phyloP scores from a whole-genome alignment of 2,329 filamentous ascomycete species.

The Alternaria incomplexa region DNA sequence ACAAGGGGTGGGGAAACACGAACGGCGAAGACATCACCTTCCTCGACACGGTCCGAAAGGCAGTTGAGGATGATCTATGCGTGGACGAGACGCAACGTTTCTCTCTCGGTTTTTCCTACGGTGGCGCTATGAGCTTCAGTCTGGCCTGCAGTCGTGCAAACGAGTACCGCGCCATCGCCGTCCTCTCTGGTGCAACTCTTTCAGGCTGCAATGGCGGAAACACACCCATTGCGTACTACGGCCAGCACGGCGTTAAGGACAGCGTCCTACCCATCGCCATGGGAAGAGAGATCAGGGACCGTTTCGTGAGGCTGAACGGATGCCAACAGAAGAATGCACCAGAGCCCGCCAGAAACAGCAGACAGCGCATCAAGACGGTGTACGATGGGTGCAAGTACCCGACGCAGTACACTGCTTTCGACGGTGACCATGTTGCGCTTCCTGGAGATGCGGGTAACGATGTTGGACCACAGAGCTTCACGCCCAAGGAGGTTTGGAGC shows the following conservation, averaged over 20 bases:
- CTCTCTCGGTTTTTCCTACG: conserved; percentile 55
- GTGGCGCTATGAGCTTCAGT: conserved; percentile 52
- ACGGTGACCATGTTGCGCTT: conserved; percentile 28
- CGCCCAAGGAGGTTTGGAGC: conserved; percentile 38
- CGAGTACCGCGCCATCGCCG: conserved; percentile 50
- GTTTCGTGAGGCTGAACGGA: conserved; percentile 49
- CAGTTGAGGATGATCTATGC: conserved; percentile 51
- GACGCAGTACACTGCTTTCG: conserved; percentile 38
- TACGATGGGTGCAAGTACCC: conserved; percentile 44
- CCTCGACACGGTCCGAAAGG: conserved; percentile 48
- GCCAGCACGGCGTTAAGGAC: conserved; percentile 50
- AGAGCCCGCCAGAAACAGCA: conserved; percentile 26
- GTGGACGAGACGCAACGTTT: conserved; percentile 52
- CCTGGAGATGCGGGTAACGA: conserved; percentile 19
- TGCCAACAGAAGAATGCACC: conserved; percentile 29
- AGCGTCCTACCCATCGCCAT: conserved; percentile 44
- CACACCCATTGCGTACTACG: conserved; percentile 50
- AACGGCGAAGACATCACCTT: conserved; percentile 53
- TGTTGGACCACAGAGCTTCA: conserved; percentile 18
- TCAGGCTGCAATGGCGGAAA: conserved; percentile 42
- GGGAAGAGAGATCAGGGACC: conserved; percentile 49
- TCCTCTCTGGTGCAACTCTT: conserved; percentile 25
- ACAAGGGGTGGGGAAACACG: conserved; percentile 51
- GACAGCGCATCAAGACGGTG: conserved; percentile 19
- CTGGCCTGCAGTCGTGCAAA: conserved; percentile 52